Evolutionary conservation across 1,139 yeast species (phyloP).

Genomic region (Yamadazyma diddensiae): DNA sequence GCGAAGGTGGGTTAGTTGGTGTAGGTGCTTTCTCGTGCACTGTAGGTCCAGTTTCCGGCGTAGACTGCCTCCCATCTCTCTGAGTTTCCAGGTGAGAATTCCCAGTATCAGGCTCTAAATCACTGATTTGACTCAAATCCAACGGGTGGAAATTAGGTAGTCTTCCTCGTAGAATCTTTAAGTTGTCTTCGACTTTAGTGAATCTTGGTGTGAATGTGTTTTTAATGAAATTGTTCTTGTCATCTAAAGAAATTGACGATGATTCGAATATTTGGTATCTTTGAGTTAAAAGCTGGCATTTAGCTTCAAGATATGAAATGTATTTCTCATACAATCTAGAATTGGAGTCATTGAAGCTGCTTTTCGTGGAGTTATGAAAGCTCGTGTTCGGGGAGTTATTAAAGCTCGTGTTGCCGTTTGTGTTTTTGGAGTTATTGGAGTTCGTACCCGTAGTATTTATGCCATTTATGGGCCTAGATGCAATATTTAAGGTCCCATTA

Average conservation of each 20-base stretch:
- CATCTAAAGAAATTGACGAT: conserved; percentile 34
- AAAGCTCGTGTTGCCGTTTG: too few relatives aligned
- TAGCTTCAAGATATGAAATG: conserved; percentile 13
- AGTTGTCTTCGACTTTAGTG: conserved; percentile 7
- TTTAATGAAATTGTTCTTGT: conserved; percentile 25
- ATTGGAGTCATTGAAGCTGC: not conserved
- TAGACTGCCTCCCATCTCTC: too few relatives aligned
- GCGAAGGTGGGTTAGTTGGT: too few relatives aligned
- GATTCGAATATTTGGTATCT: conserved; percentile 30
- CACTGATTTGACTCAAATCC: conserved; percentile 6
- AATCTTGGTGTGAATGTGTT: conserved; percentile 21
- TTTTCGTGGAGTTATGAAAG: too few relatives aligned
- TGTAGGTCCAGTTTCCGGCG: too few relatives aligned
- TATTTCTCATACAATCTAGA: conserved; percentile 9
- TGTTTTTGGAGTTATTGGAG: too few relatives aligned
- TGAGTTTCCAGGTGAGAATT: too few relatives aligned
- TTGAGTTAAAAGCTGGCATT: conserved; percentile 25
- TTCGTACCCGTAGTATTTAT: too few relatives aligned
- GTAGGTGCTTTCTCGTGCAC: too few relatives aligned
- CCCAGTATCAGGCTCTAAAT: conserved; percentile 1
- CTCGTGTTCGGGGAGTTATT: too few relatives aligned
- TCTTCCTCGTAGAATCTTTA: conserved; percentile 3
- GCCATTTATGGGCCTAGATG: too few relatives aligned
- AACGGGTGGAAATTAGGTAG: conserved; percentile 3
- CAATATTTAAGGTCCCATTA: too few relatives aligned